A percentile compares a stretch with the other conserved stretches of the same genome.
Conservation (phyloP, 176 grass and related monocot species). For the Themeda triandra region DNA sequence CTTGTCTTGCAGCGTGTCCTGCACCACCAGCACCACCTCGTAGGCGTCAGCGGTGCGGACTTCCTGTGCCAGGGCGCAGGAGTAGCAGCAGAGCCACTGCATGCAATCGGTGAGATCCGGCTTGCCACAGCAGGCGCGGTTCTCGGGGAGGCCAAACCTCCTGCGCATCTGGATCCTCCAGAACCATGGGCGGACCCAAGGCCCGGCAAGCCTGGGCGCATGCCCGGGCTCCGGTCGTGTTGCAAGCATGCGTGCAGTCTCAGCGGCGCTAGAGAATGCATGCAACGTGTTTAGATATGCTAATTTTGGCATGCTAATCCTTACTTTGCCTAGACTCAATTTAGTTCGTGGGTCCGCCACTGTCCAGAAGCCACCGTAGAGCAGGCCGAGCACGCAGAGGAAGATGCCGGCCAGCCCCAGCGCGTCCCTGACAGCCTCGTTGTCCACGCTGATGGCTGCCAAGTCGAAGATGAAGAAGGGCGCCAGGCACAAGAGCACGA, state of each 20-base stretch:
- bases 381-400: slow-evolving; percentile 53
- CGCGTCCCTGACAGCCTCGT: slow-evolving; percentile 38
- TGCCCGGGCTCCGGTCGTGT: no score
- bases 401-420: slow-evolving; percentile 54
- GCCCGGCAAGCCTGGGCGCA: no score
- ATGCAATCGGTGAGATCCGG: slow-evolving; percentile 50
- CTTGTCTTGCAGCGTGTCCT: not conserved
- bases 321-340: no score
- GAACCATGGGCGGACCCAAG: no score
- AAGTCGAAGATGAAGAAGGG: slow-evolving; percentile 86
- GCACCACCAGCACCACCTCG: slow-evolving; percentile 18
- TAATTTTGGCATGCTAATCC: no score
- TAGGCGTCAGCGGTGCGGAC: slow-evolving; percentile 73
- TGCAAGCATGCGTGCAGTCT: no score
- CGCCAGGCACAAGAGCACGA: slow-evolving; percentile 75
- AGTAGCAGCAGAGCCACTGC: slow-evolving; percentile 69
- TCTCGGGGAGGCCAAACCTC: slow-evolving; percentile 52
- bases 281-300: no score
- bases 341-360: no score
- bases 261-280: no score
- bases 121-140: slow-evolving; percentile 47
- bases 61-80: slow-evolving; percentile 66
- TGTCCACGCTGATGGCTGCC: slow-evolving; percentile 68
- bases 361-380: slow-evolving; percentile 88
- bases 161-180: slow-evolving; percentile 90